Conservation (phyloP, 2,329 filamentous ascomycete species). For the Penicillium sp. region DNA sequence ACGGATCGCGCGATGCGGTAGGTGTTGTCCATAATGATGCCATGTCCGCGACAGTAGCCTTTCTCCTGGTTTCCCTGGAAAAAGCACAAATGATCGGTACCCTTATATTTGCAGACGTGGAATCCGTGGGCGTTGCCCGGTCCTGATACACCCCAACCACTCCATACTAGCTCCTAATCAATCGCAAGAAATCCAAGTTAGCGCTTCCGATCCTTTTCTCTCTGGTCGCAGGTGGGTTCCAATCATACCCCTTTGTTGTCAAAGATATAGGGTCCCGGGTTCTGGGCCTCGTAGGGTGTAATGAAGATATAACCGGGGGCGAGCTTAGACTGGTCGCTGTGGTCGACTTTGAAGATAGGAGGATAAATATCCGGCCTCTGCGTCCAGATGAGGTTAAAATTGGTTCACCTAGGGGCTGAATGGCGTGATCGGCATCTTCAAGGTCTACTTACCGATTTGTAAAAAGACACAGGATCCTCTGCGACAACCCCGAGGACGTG, state of each 20-base stretch:
- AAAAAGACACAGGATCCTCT: slow-evolving; percentile 33
- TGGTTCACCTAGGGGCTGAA: background rate
- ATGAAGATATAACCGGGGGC: slow-evolving; percentile 53
- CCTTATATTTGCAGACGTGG: slow-evolving; percentile 51
- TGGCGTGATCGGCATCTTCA: background rate
- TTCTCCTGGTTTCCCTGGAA: slow-evolving; percentile 54
- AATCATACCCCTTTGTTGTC: slow-evolving; percentile 48
- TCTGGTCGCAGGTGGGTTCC: background rate
- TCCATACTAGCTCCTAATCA: slow-evolving; percentile 50
- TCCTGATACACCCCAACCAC: slow-evolving; percentile 50
- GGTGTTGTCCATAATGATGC: slow-evolving; percentile 52
- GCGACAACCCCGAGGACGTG: slow-evolving; percentile 20
- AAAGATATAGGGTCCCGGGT: slow-evolving; percentile 54
- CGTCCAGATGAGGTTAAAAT: background rate
- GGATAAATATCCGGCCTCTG: slow-evolving; percentile 43
- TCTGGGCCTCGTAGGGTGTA: slow-evolving; percentile 50
- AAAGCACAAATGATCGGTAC: slow-evolving; percentile 52
- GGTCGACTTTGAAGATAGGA: slow-evolving; percentile 35
- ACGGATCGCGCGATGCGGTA: slow-evolving; percentile 53
- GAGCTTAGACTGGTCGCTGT: slow-evolving; percentile 30
- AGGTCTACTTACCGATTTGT: slow-evolving; percentile 35
- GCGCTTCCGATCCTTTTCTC: background rate
- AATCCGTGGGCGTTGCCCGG: slow-evolving; percentile 51
- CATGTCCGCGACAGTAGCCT: slow-evolving; percentile 53
- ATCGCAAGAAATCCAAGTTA: slow-evolving; percentile 8